These are phyloP conservation scores for Mesotaenium endlicherianum DNA, from an alignment of 139 green algal species.

Conservation along the genomic window DNA sequence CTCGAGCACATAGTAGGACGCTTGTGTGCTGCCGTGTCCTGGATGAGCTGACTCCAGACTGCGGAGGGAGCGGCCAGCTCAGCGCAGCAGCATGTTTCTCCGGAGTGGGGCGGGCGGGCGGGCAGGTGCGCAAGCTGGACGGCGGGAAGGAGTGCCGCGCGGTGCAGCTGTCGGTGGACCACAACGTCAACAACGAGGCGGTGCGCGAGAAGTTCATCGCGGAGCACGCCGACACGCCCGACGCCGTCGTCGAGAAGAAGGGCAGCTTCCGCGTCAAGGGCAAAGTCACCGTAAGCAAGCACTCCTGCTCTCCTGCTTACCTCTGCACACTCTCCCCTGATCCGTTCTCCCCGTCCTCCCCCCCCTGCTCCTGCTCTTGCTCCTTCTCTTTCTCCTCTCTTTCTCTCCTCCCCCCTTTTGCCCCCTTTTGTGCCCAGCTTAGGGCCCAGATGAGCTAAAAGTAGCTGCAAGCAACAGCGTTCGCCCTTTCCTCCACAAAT, in stretches of 20 bases:
- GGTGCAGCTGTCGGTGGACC: conserved; percentile 33
- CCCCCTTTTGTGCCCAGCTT: not conserved
- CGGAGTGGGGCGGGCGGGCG: too few relatives aligned
- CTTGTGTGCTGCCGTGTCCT: too few relatives aligned
- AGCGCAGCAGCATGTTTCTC: too few relatives aligned
- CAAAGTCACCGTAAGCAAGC: conserved; percentile 20
- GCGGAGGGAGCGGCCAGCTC: too few relatives aligned
- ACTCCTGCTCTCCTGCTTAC: not conserved
- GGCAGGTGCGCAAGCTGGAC: conserved; percentile 9
- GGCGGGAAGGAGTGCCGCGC: not conserved
- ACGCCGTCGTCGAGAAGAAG: conserved; percentile 28
- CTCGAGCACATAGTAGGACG: too few relatives aligned
- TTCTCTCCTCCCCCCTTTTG: not conserved
- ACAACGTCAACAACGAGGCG: not conserved
- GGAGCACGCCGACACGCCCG: conserved; percentile 26
- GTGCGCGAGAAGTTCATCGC: conserved; percentile 10
- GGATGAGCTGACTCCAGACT: too few relatives aligned
- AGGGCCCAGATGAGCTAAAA: not conserved
- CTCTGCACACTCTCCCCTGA: not conserved
- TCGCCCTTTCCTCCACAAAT: too few relatives aligned
- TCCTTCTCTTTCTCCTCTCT: not conserved
- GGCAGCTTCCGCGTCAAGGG: conserved; percentile 13
- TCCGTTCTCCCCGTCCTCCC: not conserved
- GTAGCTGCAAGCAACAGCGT: not conserved
- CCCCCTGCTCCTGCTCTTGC: not conserved